Evolutionary conservation across 495 filamentous ascomycete genomes (phyloP), one percentile per base, ranked within the genome.

Genomic region (Saxophila tyrrhenica): DNA sequence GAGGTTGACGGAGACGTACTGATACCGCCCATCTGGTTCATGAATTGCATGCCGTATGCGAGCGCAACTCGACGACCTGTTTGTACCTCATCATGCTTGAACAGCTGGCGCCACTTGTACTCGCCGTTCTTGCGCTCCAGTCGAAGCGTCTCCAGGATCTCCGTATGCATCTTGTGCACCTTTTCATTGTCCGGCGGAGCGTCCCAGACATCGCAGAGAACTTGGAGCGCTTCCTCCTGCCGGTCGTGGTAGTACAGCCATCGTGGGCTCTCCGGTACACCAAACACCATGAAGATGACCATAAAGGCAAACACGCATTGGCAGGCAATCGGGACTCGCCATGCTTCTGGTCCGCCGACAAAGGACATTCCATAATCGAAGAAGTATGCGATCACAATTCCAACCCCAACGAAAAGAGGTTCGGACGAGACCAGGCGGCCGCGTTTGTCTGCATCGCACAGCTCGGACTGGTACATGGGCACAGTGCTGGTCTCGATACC

Each of bases 11-110:
- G 29, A 35, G 5, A 35, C 29, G 29, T 35, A 35, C 29, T 65
- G 45, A 65, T 65, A 7, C 62, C 60, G 11, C 63, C 55, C 54
- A 61, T 59, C 39, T 63, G 60, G 35, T 63, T 65, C 64, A 68
- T 67, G 57, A 67, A 68, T 39, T 68, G 66, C 64, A 67, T 67
- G 23, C 66, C 66, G 41, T 66, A 75, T 0, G 77, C 75, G 9
- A 82, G 69, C 39, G 75, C 50, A 20, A 78, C 73, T 39, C 78
- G 67, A 49, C 69, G 56, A 23, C 77, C 68, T 25, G 78, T 77
- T 59, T 77, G 72, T 21, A 77, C 67, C 49, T 73, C 70, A 48
- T 79, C 74, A 42, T 67, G 65, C 60, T 72, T 71, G 39, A 82
- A 68, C n/a, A 78, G 56, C 52, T 74, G 66, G 0, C 60, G 61